Evolutionary conservation across 768 basidiomycete species (phyloP).

Genomic region (Arthromyces matolae): DNA sequence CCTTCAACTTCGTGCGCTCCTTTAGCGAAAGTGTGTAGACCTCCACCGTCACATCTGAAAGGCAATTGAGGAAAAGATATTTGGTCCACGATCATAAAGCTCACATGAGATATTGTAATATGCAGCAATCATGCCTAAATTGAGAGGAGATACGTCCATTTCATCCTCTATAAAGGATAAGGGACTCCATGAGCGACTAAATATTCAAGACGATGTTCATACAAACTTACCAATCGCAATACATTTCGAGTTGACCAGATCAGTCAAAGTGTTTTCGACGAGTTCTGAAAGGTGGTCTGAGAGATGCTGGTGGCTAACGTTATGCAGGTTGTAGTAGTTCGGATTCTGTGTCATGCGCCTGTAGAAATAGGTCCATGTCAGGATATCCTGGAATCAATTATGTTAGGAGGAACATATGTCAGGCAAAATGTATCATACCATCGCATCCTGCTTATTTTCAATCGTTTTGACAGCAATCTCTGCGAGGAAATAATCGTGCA

Average conservation of each 20-base stretch:
- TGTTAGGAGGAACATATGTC: background rate
- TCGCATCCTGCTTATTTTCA: conserved; percentile 97
- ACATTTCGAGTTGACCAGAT: conserved; percentile 92
- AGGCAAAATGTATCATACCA: conserved; percentile 44
- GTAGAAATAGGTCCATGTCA: conserved; percentile 99
- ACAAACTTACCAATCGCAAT: conserved; percentile 70
- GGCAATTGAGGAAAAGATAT: conserved; percentile 10
- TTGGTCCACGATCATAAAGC: conserved; percentile 19
- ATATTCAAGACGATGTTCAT: no score
- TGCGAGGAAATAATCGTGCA: conserved; percentile 97
- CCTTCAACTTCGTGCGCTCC: conserved; percentile 95
- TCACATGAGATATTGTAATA: conserved; percentile 91
- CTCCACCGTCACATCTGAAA: conserved; percentile 90
- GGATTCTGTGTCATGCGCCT: conserved; percentile 97
- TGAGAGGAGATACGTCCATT: conserved; percentile 88
- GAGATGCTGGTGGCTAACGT: conserved; percentile 91
- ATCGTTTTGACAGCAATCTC: conserved; percentile 99
- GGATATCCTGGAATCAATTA: conserved; percentile 62
- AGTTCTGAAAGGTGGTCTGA: conserved; percentile 95
- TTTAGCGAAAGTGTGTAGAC: conserved; percentile 94
- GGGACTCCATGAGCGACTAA: background rate
- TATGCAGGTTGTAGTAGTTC: conserved; percentile 91
- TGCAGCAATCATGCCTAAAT: conserved; percentile 97
- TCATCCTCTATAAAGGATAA: conserved; percentile 63
- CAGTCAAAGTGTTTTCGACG: conserved; percentile 88